Percentiles rank a stretch among this genome's conserved stretches.
These are phyloP conservation scores for Dactylis glomerata DNA, from an alignment of 176 grass and related monocot species.

Conservation along the genomic window DNA sequence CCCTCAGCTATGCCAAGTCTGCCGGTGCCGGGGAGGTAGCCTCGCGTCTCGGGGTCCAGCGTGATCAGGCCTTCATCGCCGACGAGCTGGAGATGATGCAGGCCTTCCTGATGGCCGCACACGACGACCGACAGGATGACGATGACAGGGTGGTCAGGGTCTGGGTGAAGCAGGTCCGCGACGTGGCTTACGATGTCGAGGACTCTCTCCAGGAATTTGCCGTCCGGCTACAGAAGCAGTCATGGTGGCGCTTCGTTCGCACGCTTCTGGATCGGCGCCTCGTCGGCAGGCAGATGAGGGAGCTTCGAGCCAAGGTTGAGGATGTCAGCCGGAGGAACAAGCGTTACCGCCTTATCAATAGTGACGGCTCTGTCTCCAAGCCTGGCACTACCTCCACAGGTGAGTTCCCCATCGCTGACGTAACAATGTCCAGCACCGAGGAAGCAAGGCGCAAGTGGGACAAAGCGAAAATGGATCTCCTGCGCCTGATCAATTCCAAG, in stretches of 20 bases:
- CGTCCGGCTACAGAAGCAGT: not conserved
- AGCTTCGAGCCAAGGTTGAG: conserved; percentile 10
- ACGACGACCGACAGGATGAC: not conserved
- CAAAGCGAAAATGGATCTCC: not conserved
- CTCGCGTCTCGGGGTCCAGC: not conserved
- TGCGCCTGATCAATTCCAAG: not conserved
- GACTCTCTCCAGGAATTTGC: conserved; percentile 4
- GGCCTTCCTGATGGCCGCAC: conserved; percentile 9
- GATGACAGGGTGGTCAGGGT: not conserved
- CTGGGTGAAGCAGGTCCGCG: conserved; percentile 3
- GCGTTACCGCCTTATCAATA: not conserved
- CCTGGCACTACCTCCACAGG: fast-evolving
- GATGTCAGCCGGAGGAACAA: conserved; percentile 16
- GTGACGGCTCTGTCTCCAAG: not conserved
- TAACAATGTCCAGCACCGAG: not conserved
- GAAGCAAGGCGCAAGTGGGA: not conserved
- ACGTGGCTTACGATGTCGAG: conserved; percentile 6
- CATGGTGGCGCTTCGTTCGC: not conserved
- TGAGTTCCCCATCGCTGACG: not conserved
- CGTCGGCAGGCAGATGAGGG: conserved; percentile 4
- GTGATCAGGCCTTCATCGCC: not conserved
- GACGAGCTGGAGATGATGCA: conserved; percentile 23
- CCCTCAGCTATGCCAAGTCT: conserved; percentile 3
- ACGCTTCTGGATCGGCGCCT: not conserved
- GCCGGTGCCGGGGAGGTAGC: not conserved